Conservation (phyloP, 768 basidiomycete species). For the Postia placenta region DNA sequence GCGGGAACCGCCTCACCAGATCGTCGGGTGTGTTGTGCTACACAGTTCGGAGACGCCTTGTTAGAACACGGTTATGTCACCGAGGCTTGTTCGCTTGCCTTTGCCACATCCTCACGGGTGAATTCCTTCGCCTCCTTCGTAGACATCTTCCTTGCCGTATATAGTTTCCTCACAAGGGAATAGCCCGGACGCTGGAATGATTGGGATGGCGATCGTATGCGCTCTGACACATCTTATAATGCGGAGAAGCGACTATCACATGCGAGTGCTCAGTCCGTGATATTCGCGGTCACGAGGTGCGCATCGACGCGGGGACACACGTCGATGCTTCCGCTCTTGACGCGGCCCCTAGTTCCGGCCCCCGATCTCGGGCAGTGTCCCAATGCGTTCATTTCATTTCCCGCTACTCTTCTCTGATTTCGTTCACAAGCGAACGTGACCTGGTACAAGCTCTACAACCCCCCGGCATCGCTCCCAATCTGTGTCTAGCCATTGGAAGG, state of each 20-base stretch:
- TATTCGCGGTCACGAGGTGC: conserved; percentile 1
- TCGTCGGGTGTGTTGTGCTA: conserved; percentile 78
- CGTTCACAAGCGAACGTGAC: too few species aligned
- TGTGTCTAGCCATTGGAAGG: not conserved
- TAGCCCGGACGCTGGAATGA: too few species aligned
- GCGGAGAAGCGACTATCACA: not conserved
- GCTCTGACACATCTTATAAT: conserved; percentile 1
- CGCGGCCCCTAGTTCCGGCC: too few species aligned
- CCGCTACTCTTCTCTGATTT: too few species aligned
- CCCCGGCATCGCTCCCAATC: too few species aligned
- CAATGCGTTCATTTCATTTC: too few species aligned
- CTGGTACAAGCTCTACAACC: too few species aligned
- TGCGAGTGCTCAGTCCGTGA: not conserved
- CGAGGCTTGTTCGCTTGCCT: conserved; percentile 37
- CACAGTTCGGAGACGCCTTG: not conserved
- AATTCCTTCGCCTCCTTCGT: conserved; percentile 37
- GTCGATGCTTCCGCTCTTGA: too few species aligned
- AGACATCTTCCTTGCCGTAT: conserved; percentile 20
- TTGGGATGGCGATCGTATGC: conserved; percentile 4
- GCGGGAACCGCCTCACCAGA: conserved; percentile 51
- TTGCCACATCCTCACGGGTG: conserved; percentile 65
- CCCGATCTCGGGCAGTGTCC: too few species aligned
- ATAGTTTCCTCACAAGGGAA: too few species aligned
- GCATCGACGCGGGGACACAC: too few species aligned
- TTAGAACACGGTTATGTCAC: not conserved